Base-by-base conservation (phyloP, 1,139 yeast species). In the Yamadazyma sp. region DNA sequence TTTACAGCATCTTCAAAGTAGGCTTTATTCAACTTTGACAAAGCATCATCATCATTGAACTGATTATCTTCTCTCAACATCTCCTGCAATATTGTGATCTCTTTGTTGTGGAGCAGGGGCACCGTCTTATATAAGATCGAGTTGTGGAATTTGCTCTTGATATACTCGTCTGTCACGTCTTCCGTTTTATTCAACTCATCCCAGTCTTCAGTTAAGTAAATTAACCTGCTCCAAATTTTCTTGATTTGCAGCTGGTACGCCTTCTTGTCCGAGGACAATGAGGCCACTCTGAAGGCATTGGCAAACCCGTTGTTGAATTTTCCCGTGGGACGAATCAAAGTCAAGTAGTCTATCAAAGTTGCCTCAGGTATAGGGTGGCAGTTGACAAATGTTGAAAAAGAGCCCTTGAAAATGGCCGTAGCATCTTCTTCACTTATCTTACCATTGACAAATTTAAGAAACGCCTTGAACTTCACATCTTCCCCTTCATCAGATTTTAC, bases 201-300 rank as follows among this genome's bases (percentile, higher is more conserved):
- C 86, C 88, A 82, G 47, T 80, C 76, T 47, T 80, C 83, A 1
- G 76, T 69, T n/a, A 79, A 51, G 2, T 63, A 50, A 8, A 85
- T 61, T 33, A 84, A 67, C 42, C 92, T 67, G 50, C 80, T 66
- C 92, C 94, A 85, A 2, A 83, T 62, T 12, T 71, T 53, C 33
- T 52, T 52, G n/a, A 58, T 43, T 31, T 54, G 56, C 22, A 50
- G 46, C 31, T 51, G 53, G 41, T 52, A 59, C 8, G 47, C 29
- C 6, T 45, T 37, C 31, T 62, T 66, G 42, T 62, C 61, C 1
- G 53, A 48, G 6, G 64, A 45, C 26, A 60, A 50, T 1, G 65
- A 55, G 0, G 72, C 64, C 3, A 69, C 57, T 35, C 53, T 51
- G 39, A 70, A 57, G 0, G 75, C 75, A 45, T 65, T 61, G 1